phyloP scores from a whole-genome alignment of 2,329 filamentous ascomycete genomes.

The Ophiocordyceps sinensis region DNA sequence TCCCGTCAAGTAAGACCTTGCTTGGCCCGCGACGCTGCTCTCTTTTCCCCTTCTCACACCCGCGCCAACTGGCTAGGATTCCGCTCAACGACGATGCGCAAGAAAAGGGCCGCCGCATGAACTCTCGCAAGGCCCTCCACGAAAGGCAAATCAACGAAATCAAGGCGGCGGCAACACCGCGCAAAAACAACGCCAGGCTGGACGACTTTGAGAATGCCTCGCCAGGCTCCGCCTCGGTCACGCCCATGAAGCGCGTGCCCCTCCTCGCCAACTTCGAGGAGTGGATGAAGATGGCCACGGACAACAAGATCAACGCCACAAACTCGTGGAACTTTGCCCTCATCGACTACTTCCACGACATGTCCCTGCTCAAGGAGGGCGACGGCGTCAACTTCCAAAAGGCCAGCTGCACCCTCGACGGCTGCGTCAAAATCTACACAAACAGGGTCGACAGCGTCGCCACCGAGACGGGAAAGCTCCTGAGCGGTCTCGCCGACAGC shows the following conservation, averaged over 20 bases:
- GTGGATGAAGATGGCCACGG: slow-evolving; percentile 99
- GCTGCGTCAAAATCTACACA: slow-evolving; percentile 98
- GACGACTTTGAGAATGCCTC: slow-evolving; percentile 43
- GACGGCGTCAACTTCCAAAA: slow-evolving; percentile 98
- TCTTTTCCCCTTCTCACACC: neutral
- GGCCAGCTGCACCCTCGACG: slow-evolving; percentile 91
- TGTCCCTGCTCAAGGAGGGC: slow-evolving; percentile 91
- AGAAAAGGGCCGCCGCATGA: slow-evolving; percentile 78
- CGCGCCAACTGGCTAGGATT: slow-evolving; percentile 41
- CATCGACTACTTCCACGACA: slow-evolving; percentile 99
- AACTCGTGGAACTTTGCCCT: slow-evolving; percentile 99
- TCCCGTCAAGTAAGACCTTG: slow-evolving; percentile 34
- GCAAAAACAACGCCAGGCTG: slow-evolving; percentile 46
- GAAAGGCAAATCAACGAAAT: slow-evolving; percentile 88
- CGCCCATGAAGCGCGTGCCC: slow-evolving; percentile 90
- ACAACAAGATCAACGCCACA: slow-evolving; percentile 96
- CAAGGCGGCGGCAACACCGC: slow-evolving; percentile 54
- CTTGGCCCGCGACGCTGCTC: slow-evolving; percentile 5
- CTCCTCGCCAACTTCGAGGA: slow-evolving; percentile 97
- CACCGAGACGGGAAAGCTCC: slow-evolving; percentile 86
- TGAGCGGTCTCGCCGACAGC: slow-evolving; percentile 86
- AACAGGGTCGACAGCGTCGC: slow-evolving; percentile 96
- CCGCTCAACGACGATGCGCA: slow-evolving; percentile 90
- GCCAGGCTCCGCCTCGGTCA: slow-evolving; percentile 53
- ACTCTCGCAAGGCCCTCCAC: slow-evolving; percentile 76